A percentile compares a stretch with the other conserved stretches of the same genome.
Conservation (phyloP, 2,329 filamentous ascomycete species). For the Calycina herbarum region DNA sequence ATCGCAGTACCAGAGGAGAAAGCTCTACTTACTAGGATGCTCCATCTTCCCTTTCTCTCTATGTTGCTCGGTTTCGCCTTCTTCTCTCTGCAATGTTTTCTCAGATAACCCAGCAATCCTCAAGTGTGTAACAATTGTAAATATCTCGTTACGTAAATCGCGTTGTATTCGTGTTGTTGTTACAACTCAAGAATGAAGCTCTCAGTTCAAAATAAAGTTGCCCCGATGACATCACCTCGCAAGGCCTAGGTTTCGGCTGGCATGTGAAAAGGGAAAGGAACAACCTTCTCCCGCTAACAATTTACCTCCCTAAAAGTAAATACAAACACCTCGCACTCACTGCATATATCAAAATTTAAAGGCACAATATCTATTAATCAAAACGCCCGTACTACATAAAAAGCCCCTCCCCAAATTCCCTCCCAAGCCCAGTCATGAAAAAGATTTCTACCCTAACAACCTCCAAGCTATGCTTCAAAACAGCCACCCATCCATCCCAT, state of each 20-base stretch:
- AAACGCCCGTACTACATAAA: no score
- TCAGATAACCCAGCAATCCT: no score
- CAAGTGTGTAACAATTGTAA: no score
- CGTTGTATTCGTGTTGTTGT: not conserved
- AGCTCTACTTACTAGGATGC: not conserved
- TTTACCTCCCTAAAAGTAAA: no score
- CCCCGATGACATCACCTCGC: not conserved
- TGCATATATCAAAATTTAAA: no score
- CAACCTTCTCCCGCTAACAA: no score
- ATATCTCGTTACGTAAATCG: no score
- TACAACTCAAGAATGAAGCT: not conserved
- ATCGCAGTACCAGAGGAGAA: not conserved
- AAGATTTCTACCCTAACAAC: not conserved
- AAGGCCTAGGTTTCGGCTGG: not conserved
- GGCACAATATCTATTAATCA: no score
- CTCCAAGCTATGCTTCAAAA: not conserved
- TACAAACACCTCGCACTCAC: no score
- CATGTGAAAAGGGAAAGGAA: not conserved
- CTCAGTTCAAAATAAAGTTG: not conserved
- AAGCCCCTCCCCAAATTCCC: not conserved
- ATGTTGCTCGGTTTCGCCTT: not conserved
- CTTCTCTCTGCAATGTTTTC: no score
- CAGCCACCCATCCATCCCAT: not conserved
- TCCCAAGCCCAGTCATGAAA: not conserved
- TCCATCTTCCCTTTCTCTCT: not conserved